phyloP scores from a whole-genome alignment of 371 early-diverging fungal species.

The Apophysomyces trapeziformis region DNA sequence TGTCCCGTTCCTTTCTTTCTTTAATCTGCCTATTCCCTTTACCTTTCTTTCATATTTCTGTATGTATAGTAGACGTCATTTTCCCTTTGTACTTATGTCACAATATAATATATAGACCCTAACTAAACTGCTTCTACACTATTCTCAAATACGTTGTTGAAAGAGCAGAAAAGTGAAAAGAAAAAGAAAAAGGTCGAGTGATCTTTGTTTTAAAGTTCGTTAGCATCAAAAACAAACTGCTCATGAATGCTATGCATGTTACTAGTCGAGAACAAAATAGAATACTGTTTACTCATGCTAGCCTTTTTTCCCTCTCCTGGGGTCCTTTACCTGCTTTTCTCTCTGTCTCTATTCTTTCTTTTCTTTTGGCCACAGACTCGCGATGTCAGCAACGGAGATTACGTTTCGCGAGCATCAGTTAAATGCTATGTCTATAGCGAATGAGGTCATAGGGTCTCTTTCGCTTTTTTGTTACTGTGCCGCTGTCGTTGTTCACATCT shows the following conservation, averaged over 20 bases:
- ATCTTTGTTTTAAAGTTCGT: too few relatives aligned
- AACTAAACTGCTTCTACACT: not conserved
- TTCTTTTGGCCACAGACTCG: not conserved
- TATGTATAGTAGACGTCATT: not conserved
- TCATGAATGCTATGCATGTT: too few relatives aligned
- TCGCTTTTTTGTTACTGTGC: slow-evolving; percentile 22
- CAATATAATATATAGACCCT: not conserved
- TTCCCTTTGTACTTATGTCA: not conserved
- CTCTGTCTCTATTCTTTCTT: too few relatives aligned
- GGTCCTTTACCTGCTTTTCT: not conserved
- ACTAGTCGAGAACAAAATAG: too few relatives aligned
- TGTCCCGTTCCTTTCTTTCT: not conserved
- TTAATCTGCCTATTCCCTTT: not conserved
- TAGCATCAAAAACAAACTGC: too few relatives aligned
- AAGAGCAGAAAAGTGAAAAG: too few relatives aligned
- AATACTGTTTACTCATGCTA: too few relatives aligned
- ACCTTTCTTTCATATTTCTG: not conserved
- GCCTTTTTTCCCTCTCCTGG: not conserved
- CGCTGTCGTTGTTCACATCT: slow-evolving; percentile 24
- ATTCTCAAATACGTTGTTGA: too few relatives aligned
- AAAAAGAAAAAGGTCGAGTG: too few relatives aligned
- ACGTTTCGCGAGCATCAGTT: not conserved
- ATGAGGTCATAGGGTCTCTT: not conserved
- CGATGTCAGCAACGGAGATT: not conserved
- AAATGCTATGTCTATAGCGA: not conserved